Evolutionary conservation across 2,329 filamentous ascomycete species (phyloP).

Genomic region (Parascedosporium putredinis): DNA sequence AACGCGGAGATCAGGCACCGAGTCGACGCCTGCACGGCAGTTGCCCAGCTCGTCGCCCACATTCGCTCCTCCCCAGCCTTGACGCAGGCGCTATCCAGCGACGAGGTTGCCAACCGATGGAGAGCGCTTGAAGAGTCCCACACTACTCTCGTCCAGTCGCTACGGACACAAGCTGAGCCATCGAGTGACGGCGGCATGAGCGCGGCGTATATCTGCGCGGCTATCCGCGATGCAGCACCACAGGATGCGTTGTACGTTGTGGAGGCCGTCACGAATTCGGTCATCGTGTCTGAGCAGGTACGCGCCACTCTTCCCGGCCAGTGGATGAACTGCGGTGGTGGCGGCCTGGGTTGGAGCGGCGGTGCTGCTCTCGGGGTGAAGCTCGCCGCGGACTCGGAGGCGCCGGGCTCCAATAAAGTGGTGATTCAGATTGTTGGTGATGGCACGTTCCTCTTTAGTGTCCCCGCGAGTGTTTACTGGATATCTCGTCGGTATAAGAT

Average conservation of each 20-base stretch:
- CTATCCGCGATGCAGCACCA: slow-evolving; percentile 22
- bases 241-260: slow-evolving; percentile 60
- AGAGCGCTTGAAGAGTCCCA: too few relatives aligned
- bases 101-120: too few relatives aligned
- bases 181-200: slow-evolving; percentile 40
- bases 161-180: too few relatives aligned
- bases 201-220: slow-evolving; percentile 28
- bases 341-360: slow-evolving; percentile 71
- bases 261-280: slow-evolving; percentile 66
- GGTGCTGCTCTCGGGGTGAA: slow-evolving; percentile 69
- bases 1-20: slow-evolving; percentile 54
- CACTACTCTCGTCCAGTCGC: too few relatives aligned
- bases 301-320: slow-evolving; percentile 56
- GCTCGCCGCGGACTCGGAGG: slow-evolving; percentile 43
- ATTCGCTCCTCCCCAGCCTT: too few relatives aligned
- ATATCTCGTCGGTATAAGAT: slow-evolving; percentile 43
- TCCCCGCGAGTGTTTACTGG: slow-evolving; percentile 46
- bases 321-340: slow-evolving; percentile 74
- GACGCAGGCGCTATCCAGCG: slow-evolving; percentile 30
- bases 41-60: slow-evolving; percentile 61
- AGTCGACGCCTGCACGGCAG: slow-evolving; percentile 51
- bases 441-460: slow-evolving; percentile 45
- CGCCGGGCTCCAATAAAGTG: slow-evolving; percentile 34
- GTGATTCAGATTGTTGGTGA: slow-evolving; percentile 48
- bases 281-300: slow-evolving; percentile 59